Base-by-base conservation (phyloP, 176 grass and related monocot genomes). In the Dendrocalamus sinicus region DNA sequence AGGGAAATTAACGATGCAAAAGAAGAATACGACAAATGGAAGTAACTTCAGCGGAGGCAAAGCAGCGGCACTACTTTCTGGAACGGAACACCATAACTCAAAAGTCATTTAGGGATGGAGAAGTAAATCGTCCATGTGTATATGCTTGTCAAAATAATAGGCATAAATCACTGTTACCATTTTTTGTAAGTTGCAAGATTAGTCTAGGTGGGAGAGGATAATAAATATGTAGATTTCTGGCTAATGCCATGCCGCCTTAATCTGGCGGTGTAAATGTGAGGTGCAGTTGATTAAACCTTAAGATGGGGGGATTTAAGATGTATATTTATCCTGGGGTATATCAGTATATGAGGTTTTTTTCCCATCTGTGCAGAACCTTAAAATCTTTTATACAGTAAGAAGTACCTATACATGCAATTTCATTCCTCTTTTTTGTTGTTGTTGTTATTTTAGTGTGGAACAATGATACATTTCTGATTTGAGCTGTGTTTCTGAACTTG, bases 211-310 rank as follows among this genome's bases (percentile, higher is more conserved):
- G 85, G 47, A 67, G 73, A 61, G 74, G 67, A 71, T 52, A 75
- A 76, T 60, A 61, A 76, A 91, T 63, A 76, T 84, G 63, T 81
- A 85, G 63, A 81, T 76, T 55, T 76, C 70, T 55, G 55, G 53
- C 44, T 81, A 76, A 51, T 70, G 70, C 20, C 57, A 55, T 80
- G 43, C 45, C 70, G 17, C 37, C 77, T 80, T 50, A 78, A 75
- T 73, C 63, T 73, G 62, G 52, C 72, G 61, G 76, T 84, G 85
- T 92, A 92, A 71, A 92, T 92, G 77, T 84, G 85, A 86, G 69
- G 73, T 44, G 80, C 67, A 73, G 83, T 66, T 87, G 88, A 88
- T 57, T 73, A 39, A 66, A 80, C 6, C 50, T 47, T 80, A 80
- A 57, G 58, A 32, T 72, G 83, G 4, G 50, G 26, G 46, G 13